Evolutionary conservation across 441 rosid genomes (phyloP).

Genomic region (Jatropha podagrica): DNA sequence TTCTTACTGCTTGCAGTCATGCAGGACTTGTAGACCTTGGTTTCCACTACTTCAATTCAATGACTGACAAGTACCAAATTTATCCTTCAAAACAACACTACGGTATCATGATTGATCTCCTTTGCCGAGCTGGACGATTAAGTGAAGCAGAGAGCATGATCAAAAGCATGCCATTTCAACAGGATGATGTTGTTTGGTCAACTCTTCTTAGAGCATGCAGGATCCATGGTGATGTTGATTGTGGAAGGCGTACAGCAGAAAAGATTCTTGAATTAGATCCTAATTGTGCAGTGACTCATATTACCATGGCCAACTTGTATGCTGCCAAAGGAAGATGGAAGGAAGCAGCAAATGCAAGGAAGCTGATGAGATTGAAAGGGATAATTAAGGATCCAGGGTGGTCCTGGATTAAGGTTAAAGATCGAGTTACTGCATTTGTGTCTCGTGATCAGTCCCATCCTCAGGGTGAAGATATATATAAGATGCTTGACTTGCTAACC

Average conservation of each 20-base stretch:
- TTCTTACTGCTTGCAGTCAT: conserved; percentile 79
- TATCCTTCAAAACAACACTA: conserved; percentile 77
- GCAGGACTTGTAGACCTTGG: conserved; percentile 79
- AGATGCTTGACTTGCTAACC: conserved; percentile 45
- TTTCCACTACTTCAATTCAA: conserved; percentile 65
- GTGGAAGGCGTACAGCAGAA: conserved; percentile 64
- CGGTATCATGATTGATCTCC: conserved; percentile 91
- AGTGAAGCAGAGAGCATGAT: conserved; percentile 79
- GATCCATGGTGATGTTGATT: conserved; percentile 57
- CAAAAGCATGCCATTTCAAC: conserved; percentile 61
- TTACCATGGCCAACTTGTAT: conserved; percentile 77
- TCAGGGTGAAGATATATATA: conserved; percentile 49
- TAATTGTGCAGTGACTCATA: conserved; percentile 64
- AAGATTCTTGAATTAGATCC: conserved; percentile 69
- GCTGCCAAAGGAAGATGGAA: conserved; percentile 69
- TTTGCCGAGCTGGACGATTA: conserved; percentile 73
- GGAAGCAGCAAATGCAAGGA: conserved; percentile 73
- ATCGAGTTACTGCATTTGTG: conserved; percentile 50
- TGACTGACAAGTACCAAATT: conserved; percentile 49
- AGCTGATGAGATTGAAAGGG: conserved; percentile 70
- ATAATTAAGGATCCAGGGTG: conserved; percentile 80
- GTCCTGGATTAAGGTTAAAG: conserved; percentile 70
- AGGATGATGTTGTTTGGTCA: conserved; percentile 89
- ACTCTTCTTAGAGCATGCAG: conserved; percentile 71
- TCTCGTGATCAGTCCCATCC: conserved; percentile 63